These are phyloP conservation scores for Pleurotus ostreatus DNA, from an alignment of 768 basidiomycete species.

Conservation along the genomic window DNA sequence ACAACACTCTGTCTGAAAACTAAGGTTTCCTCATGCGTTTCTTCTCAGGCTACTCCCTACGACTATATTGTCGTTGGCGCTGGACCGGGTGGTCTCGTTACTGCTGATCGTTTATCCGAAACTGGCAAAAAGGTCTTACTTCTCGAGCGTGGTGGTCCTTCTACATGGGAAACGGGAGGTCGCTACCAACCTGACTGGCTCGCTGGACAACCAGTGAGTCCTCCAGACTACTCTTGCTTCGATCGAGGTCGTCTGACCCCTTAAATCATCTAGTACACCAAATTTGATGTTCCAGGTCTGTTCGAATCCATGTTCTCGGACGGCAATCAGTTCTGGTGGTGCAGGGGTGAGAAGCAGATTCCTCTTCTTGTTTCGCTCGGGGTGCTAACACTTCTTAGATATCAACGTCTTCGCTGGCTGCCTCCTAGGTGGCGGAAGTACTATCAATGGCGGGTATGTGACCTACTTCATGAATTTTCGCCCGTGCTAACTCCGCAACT, in stretches of 20 bases:
- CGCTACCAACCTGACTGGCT: constrained; percentile 51
- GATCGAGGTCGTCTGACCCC: background rate
- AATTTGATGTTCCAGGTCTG: constrained; percentile 62
- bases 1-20: background rate
- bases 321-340: constrained; percentile 57
- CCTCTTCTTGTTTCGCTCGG: background rate
- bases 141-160: constrained; percentile 62
- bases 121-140: constrained; percentile 61
- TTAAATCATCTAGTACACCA: constrained; percentile 41
- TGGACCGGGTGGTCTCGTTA: constrained; percentile 55
- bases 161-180: constrained; percentile 55
- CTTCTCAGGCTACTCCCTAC: constrained; percentile 37
- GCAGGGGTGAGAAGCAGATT: constrained; percentile 38
- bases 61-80: constrained; percentile 56
- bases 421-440: constrained; percentile 57
- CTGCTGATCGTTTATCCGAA: constrained; percentile 56
- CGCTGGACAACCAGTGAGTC: constrained; percentile 37
- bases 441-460: constrained; percentile 60
- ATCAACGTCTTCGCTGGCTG: constrained; percentile 62
- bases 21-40: background rate
- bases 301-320: constrained; percentile 67
- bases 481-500: background rate
- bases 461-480: background rate
- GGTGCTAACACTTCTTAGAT: constrained; percentile 27
- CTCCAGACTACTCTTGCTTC: background rate